Conservation (phyloP, 768 basidiomycete species). For the Mycena rosella region DNA sequence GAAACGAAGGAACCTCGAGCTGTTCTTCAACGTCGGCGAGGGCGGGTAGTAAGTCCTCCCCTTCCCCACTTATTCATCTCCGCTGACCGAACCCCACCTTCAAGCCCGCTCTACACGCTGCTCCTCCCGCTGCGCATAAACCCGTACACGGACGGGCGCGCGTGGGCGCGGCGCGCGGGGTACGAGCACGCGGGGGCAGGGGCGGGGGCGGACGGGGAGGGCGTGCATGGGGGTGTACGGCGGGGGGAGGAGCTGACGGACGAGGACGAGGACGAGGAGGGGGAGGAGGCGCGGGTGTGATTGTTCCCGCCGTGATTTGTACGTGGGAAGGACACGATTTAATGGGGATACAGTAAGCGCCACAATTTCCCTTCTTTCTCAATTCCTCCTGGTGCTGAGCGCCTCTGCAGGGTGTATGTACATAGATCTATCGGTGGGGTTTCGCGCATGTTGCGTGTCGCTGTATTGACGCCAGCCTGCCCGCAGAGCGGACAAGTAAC, state of each 20-base stretch:
- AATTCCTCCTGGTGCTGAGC: too few species aligned
- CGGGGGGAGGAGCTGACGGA: slow-evolving; percentile 91
- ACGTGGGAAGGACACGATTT: too few species aligned
- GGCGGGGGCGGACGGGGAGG: slow-evolving; percentile 68
- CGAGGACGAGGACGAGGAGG: slow-evolving; percentile 71
- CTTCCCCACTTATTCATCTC: not conserved
- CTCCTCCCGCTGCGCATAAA: slow-evolving; percentile 83
- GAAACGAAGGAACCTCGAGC: slow-evolving; percentile 73
- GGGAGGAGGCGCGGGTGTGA: slow-evolving; percentile 18
- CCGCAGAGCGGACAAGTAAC: too few species aligned
- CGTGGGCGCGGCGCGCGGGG: slow-evolving; percentile 81
- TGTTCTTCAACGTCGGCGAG: slow-evolving; percentile 90
- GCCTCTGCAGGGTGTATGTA: too few species aligned
- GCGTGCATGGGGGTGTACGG: slow-evolving; percentile 65
- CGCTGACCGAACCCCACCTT: too few species aligned
- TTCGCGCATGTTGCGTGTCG: too few species aligned
- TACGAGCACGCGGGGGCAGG: slow-evolving; percentile 65
- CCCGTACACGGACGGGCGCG: slow-evolving; percentile 87
- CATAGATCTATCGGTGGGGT: too few species aligned
- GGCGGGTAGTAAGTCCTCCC: slow-evolving; percentile 90
- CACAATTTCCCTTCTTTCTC: too few species aligned
- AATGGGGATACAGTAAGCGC: too few species aligned
- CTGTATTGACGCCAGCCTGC: too few species aligned
- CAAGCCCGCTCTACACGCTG: slow-evolving; percentile 86
- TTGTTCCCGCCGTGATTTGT: not conserved